phyloP scores from a whole-genome alignment of 2,329 filamentous ascomycete genomes.

The Xylariaceae sp. region DNA sequence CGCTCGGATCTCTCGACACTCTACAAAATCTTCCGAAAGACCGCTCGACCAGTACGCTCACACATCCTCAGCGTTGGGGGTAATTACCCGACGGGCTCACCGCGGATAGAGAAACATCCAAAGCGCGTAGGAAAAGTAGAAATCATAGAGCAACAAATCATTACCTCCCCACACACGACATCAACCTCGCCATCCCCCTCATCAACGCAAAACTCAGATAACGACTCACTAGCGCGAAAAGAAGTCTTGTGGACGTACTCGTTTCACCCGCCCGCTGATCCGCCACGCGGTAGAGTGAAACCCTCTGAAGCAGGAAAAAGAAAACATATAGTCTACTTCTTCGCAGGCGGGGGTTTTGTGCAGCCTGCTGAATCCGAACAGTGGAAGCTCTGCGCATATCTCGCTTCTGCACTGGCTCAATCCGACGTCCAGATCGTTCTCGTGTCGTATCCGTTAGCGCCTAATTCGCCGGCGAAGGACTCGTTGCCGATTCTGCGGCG shows the following conservation, averaged over 20 bases:
- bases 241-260: slow-evolving; percentile 18
- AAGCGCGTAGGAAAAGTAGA: slow-evolving; percentile 1
- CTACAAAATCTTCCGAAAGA: slow-evolving; percentile 14
- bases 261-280: slow-evolving; percentile 6
- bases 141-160: slow-evolving; percentile 14
- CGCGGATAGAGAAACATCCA: slow-evolving; percentile 11
- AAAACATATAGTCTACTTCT: slow-evolving; percentile 43
- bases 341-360: slow-evolving; percentile 54
- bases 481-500: slow-evolving; percentile 44
- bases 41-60: slow-evolving; percentile 17
- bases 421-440: slow-evolving; percentile 39
- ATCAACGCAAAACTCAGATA: neutral
- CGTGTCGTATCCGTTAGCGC: slow-evolving; percentile 52
- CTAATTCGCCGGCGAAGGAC: slow-evolving; percentile 44
- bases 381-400: slow-evolving; percentile 46
- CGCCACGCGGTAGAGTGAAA: neutral
- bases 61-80: slow-evolving; percentile 12
- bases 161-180: neutral
- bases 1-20: slow-evolving; percentile 18
- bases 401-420: slow-evolving; percentile 37
- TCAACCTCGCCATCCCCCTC: neutral
- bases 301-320: neutral
- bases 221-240: neutral
- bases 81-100: slow-evolving; percentile 13
- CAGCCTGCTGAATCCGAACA: slow-evolving; percentile 46